A percentile compares a stretch with the other conserved stretches of the same genome.
phyloP scores from a whole-genome alignment of 2,329 filamentous ascomycete genomes.

The Zopfia rhizophila region DNA sequence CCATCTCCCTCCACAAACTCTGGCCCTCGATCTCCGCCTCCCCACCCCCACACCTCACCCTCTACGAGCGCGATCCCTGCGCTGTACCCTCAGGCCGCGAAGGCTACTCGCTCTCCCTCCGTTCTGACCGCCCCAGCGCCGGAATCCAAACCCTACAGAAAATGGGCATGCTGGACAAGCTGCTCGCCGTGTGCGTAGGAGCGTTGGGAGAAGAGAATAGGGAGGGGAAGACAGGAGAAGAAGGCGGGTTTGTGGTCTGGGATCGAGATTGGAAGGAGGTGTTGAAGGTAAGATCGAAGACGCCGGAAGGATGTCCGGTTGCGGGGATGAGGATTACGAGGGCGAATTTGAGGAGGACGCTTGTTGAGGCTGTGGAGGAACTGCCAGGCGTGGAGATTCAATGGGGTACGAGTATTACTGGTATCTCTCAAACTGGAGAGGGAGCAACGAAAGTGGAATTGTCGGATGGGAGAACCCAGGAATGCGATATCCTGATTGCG shows the following conservation, averaged over 20 bases:
- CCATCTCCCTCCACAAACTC: conserved; percentile 51
- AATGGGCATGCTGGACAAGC: conserved; percentile 52
- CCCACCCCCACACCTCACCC: conserved; percentile 19
- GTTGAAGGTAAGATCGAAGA: conserved; percentile 44
- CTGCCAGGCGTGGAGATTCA: conserved; percentile 12
- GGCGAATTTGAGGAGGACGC: conserved; percentile 47
- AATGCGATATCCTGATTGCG: conserved; percentile 58
- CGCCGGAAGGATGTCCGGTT: conserved; percentile 48
- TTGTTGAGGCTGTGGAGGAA: conserved; percentile 45
- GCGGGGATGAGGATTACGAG: conserved; percentile 52
- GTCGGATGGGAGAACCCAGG: conserved; percentile 22
- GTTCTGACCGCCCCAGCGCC: conserved; percentile 46
- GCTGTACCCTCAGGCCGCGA: conserved; percentile 44
- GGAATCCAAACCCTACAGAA: conserved; percentile 54
- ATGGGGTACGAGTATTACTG: conserved; percentile 12
- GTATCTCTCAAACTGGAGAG: neutral
- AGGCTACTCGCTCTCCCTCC: conserved; percentile 55
- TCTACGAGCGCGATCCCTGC: conserved; percentile 57
- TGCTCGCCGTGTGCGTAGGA: conserved; percentile 44
- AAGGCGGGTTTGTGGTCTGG: conserved; percentile 56
- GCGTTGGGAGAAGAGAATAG: conserved; percentile 21
- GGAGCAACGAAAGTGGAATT: conserved; percentile 8
- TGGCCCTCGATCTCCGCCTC: conserved; percentile 50
- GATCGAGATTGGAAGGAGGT: conserved; percentile 49
- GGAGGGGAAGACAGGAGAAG: neutral